phyloP scores from a whole-genome alignment of 2,329 filamentous ascomycete species.

The Nakataea oryzae region DNA sequence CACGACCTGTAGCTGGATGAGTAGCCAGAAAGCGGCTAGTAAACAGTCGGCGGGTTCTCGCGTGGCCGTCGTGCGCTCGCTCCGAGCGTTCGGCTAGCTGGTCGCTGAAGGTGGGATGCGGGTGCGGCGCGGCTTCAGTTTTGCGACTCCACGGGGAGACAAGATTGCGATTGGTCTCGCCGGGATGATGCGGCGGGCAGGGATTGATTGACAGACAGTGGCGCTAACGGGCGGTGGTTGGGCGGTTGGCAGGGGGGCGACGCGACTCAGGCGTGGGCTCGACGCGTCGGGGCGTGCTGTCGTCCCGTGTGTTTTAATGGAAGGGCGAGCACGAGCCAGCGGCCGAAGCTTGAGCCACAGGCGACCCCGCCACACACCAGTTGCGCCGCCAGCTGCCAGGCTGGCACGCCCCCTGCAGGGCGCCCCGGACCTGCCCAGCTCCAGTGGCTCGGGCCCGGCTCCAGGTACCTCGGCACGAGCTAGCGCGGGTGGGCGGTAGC shows the following conservation, averaged over 20 bases:
- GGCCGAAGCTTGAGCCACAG: background rate
- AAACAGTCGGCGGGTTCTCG: background rate
- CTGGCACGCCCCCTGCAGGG: background rate
- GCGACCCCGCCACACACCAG: background rate
- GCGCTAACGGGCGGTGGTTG: conserved; percentile 2
- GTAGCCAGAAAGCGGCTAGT: background rate
- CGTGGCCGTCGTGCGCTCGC: background rate
- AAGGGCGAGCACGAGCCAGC: background rate
- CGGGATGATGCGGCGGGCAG: background rate
- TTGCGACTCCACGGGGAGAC: background rate
- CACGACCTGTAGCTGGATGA: background rate
- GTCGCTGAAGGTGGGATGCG: background rate
- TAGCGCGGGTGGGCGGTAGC: background rate
- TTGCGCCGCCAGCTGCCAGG: background rate
- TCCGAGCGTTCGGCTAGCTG: background rate
- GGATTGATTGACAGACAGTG: background rate
- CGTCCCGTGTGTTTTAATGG: conserved; percentile 7
- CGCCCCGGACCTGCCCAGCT: too few species aligned
- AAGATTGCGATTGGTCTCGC: background rate
- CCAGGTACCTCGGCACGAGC: conserved; percentile 5
- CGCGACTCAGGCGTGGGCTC: background rate
- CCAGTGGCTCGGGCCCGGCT: background rate
- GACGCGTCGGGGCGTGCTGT: conserved; percentile 11
- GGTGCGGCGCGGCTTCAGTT: background rate
- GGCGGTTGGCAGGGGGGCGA: background rate